Evolutionary conservation across 306 rosid genomes (phyloP), one percentile per base, ranked within the genome.

Genomic region (Corylus heterophylla): DNA sequence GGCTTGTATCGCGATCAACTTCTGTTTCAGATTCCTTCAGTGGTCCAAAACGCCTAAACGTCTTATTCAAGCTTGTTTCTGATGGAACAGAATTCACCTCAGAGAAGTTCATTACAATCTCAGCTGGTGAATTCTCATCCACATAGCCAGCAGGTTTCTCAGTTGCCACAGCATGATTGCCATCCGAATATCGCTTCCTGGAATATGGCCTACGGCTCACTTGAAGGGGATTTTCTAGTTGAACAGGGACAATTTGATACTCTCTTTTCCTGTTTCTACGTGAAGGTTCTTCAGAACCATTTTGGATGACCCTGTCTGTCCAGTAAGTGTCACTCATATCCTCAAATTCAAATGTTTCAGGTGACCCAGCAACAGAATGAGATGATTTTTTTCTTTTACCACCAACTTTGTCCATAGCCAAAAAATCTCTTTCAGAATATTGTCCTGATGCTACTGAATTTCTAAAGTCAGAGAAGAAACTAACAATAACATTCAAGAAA

Each of bases 21-120:
- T 92, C 98, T 67, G 98, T 95, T 85, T 95, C 98, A 68, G 88
- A 85, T 83, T 91, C 96, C 86, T 85, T 90, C 13, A 95, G 80
- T n/a, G 98, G 94, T 77, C 98, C 98, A 87, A 95, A 95, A 45
- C 91, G 92, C 90, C 82, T 89, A 85, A 95, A 95, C 94, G 89
- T 92, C 82, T 76, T 95, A 79, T 91, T 95, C 79, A 95, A 87
- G 83, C 71, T 90, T 50, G 86, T 42, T 83, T 91, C 98, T 77
- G 93, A 86, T 44, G 98, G 99, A 79, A 92, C 91, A 76, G 94
- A 89, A 77, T 82, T 85, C 77, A 91, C 84, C 88, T 95, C 97
- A 7, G 98, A 88, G 81, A 95, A 95, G 85, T 89, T 93, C 97
- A 94, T 92, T 50, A 91, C 82, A 80, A 94, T 97, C 73, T 94